Conservation (phyloP, 768 basidiomycete species). For the Tylopilus subfusipes region DNA sequence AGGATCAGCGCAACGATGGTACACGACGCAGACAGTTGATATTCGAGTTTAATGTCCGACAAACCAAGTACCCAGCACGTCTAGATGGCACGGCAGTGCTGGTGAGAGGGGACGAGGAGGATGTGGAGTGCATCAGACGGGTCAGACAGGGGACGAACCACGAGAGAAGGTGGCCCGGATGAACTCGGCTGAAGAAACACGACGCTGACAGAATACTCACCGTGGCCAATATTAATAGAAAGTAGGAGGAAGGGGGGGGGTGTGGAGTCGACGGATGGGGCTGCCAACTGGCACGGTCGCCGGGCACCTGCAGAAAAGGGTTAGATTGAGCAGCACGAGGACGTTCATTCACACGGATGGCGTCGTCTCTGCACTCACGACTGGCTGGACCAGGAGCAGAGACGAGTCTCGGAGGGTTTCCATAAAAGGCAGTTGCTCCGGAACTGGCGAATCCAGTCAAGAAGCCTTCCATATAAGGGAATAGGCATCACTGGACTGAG, state of each 20-base stretch:
- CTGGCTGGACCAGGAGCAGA: not conserved
- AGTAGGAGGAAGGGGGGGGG: not conserved
- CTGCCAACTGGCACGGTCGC: not conserved
- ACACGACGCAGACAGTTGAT: slow-evolving; percentile 13
- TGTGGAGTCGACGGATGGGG: not conserved
- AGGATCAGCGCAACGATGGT: slow-evolving; percentile 7
- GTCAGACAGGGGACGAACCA: slow-evolving; percentile 6
- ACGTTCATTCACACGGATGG: not conserved
- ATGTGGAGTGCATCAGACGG: too few relatives aligned
- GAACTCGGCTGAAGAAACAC: too few relatives aligned
- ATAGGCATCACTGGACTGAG: not conserved
- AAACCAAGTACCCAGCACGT: not conserved
- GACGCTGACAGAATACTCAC: too few relatives aligned
- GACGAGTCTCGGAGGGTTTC: slow-evolving; percentile 1
- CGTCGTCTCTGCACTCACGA: not conserved
- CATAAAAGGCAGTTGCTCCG: slow-evolving; percentile 4
- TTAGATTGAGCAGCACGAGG: slow-evolving; percentile 1
- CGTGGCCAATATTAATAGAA: not conserved
- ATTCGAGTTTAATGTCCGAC: slow-evolving; percentile 25
- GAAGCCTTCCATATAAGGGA: slow-evolving; percentile 19
- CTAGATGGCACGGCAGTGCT: too few relatives aligned
- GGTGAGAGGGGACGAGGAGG: not conserved
- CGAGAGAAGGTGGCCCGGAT: slow-evolving; percentile 11
- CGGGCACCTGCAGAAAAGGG: not conserved
- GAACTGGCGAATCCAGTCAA: slow-evolving; percentile 16